phyloP scores from a whole-genome alignment of 2,329 filamentous ascomycete genomes.

The Raffaelea arxii region DNA sequence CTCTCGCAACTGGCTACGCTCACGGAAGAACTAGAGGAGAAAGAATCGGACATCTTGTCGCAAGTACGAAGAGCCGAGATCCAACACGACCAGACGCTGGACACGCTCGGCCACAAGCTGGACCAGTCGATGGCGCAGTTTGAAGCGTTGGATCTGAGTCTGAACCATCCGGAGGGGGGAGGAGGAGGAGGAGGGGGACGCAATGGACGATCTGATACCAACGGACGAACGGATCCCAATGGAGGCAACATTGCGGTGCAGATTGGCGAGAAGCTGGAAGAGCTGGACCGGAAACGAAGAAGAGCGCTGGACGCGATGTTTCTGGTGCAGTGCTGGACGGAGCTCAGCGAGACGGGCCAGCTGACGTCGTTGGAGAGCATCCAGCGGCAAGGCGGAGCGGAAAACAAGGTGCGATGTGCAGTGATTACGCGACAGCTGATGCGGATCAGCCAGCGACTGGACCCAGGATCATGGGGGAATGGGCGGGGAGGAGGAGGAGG shows the following conservation, averaged over 20 bases:
- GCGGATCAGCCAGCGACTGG: slow-evolving; percentile 85
- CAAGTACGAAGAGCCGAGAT: slow-evolving; percentile 85
- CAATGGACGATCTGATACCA: slow-evolving; percentile 28
- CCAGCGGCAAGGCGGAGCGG: slow-evolving; percentile 70
- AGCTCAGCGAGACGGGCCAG: slow-evolving; percentile 83
- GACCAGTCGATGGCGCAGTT: slow-evolving; percentile 90
- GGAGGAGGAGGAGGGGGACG: slow-evolving; percentile 27
- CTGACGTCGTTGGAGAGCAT: slow-evolving; percentile 83
- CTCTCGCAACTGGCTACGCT: slow-evolving; percentile 59
- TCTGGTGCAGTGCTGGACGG: slow-evolving; percentile 91
- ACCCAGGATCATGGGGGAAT: slow-evolving; percentile 70
- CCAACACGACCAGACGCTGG: slow-evolving; percentile 85
- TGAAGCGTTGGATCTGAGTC: slow-evolving; percentile 74
- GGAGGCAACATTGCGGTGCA: slow-evolving; percentile 88
- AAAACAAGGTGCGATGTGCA: slow-evolving; percentile 89
- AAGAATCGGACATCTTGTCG: slow-evolving; percentile 82
- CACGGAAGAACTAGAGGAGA: slow-evolving; percentile 76
- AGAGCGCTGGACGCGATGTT: slow-evolving; percentile 90
- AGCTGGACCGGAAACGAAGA: slow-evolving; percentile 84
- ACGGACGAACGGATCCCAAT: slow-evolving; percentile 23
- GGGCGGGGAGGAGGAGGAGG: too few species aligned
- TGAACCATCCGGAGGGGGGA: slow-evolving; percentile 50
- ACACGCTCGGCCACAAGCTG: slow-evolving; percentile 77
- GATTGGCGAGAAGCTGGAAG: slow-evolving; percentile 88
- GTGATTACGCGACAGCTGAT: slow-evolving; percentile 89